Conservation (phyloP, 2,329 filamentous ascomycete genomes). For the Diaporthe longicolla region DNA sequence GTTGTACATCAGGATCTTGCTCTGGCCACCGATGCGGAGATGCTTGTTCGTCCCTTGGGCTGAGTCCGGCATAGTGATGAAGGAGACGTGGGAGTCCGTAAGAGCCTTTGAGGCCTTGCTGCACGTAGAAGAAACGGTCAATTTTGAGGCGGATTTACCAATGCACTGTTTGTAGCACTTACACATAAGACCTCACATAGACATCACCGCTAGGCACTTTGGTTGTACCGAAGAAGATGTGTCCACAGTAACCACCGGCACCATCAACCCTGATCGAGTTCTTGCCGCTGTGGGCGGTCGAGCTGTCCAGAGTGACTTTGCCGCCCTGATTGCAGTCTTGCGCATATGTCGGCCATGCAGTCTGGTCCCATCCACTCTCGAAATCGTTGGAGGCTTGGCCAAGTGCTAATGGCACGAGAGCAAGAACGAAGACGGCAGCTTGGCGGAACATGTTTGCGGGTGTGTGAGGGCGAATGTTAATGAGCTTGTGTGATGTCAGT, state of each 20-base stretch:
- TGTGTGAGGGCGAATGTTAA: background rate
- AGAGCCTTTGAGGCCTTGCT: constrained; percentile 70
- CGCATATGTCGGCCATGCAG: constrained; percentile 71
- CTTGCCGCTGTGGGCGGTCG: constrained; percentile 68
- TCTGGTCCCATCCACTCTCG: constrained; percentile 70
- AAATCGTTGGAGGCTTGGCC: constrained; percentile 70
- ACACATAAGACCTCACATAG: constrained; percentile 70
- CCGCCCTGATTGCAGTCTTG: constrained; percentile 73
- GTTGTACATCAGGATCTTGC: constrained; percentile 75
- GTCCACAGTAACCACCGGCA: constrained; percentile 68
- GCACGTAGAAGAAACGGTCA: constrained; percentile 27
- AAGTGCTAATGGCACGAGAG: constrained; percentile 61
- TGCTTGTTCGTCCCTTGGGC: constrained; percentile 70
- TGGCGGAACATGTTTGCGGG: constrained; percentile 57
- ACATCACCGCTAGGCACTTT: constrained; percentile 69
- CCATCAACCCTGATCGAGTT: constrained; percentile 68
- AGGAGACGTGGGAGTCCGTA: constrained; percentile 72
- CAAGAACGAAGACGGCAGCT: constrained; percentile 60
- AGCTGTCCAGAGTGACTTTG: constrained; percentile 68
- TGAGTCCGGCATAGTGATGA: constrained; percentile 75
- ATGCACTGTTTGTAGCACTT: constrained; percentile 50
- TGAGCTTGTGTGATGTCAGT: background rate
- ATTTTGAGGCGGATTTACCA: no score
- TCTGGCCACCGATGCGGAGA: constrained; percentile 73
- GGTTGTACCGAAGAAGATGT: constrained; percentile 73